phyloP scores from a whole-genome alignment of 2,329 filamentous ascomycete species.

The Trichophyton mentagrophytes region DNA sequence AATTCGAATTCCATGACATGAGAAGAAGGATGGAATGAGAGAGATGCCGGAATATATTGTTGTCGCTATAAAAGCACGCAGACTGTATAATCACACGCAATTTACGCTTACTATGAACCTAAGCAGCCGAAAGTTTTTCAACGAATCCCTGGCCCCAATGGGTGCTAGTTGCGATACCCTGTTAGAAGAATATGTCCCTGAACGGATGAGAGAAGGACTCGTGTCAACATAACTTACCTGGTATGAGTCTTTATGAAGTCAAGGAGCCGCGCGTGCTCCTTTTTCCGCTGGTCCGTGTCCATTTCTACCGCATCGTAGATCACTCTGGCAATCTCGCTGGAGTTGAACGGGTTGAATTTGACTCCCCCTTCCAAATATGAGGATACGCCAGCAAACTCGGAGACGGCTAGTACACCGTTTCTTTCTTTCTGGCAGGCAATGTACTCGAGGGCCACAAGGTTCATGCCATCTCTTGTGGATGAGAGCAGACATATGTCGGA shows the following conservation, averaged over 20 bases:
- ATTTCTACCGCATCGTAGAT: constrained; percentile 81
- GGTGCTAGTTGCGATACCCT: constrained; percentile 3
- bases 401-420: constrained; percentile 83
- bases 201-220: background rate
- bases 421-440: constrained; percentile 78
- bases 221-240: constrained; percentile 35
- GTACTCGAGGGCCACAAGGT: constrained; percentile 92
- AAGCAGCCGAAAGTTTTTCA: constrained; percentile 6
- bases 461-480: constrained; percentile 91
- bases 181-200: background rate
- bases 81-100: background rate
- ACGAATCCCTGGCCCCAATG: constrained; percentile 11
- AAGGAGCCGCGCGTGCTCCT: constrained; percentile 72
- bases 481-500: constrained; percentile 81
- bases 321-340: constrained; percentile 75
- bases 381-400: constrained; percentile 88
- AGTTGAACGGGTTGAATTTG: constrained; percentile 93
- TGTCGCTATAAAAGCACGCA: background rate
- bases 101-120: background rate
- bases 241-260: constrained; percentile 90
- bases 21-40: background rate
- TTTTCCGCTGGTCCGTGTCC: constrained; percentile 63
- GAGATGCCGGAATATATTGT: background rate
- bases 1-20: background rate
- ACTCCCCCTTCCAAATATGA: constrained; percentile 78